A percentile compares a stretch with the other conserved stretches of the same genome.
Evolutionary conservation across 345 rosid genomes (phyloP).

Genomic region (Melaleuca alternifolia): DNA sequence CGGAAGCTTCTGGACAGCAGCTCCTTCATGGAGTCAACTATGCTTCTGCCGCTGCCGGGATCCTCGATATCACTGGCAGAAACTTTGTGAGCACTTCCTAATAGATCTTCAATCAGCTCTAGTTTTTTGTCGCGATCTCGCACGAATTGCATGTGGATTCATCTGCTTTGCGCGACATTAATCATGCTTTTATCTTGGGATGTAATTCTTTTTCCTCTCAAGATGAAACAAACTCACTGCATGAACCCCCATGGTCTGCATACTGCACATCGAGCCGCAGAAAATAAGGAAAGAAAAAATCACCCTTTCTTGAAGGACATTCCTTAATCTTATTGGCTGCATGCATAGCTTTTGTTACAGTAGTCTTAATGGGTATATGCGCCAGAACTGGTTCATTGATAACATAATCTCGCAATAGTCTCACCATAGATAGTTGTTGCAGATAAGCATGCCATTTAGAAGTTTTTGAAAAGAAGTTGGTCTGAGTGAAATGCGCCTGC

Average conservation of each 20-base stretch:
- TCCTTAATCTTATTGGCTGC: not conserved
- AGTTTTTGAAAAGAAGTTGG: not conserved
- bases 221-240: not conserved
- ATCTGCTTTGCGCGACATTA: not conserved
- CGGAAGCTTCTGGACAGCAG: constrained; percentile 70
- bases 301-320: not conserved
- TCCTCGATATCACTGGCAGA: constrained; percentile 81
- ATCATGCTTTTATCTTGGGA: not conserved
- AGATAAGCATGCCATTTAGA: not conserved
- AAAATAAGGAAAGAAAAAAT: not conserved
- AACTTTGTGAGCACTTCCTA: constrained; percentile 53
- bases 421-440: not conserved
- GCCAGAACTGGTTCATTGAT: not conserved
- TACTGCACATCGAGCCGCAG: not conserved
- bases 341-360: not conserved
- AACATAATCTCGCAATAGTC: not conserved
- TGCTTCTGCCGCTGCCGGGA: constrained; percentile 97
- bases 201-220: not conserved
- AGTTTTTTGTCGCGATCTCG: not conserved
- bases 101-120: not conserved
- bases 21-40: constrained; percentile 83
- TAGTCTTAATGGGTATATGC: not conserved
- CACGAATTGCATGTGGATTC: not conserved
- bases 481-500: not conserved
- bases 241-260: not conserved